Evolutionary conservation across 2,329 filamentous ascomycete species (phyloP).

Genomic region (Fusarium dlaminii): DNA sequence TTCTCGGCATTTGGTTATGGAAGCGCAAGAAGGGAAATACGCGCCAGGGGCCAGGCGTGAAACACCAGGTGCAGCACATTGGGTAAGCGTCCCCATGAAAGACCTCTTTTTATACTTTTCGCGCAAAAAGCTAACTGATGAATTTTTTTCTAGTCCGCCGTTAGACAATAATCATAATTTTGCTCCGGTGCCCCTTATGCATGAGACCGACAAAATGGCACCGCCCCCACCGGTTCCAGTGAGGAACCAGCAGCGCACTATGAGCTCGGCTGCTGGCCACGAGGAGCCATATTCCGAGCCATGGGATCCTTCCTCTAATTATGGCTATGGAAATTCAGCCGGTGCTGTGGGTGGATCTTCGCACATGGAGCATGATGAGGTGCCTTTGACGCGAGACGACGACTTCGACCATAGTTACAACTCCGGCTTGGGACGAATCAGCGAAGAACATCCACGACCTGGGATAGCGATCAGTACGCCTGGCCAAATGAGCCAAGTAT

Average conservation of each 20-base stretch:
- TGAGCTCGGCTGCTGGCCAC: conserved; percentile 24
- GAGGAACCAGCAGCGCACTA: conserved; percentile 24
- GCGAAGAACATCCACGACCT: conserved; percentile 45
- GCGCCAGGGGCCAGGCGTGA: conserved; percentile 54
- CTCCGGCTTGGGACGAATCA: conserved; percentile 51
- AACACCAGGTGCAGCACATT: conserved; percentile 52
- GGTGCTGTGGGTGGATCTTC: conserved; percentile 37
- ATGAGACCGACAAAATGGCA: conserved; percentile 39
- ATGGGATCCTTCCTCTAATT: conserved; percentile 25
- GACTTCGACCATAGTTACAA: conserved; percentile 57
- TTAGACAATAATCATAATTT: conserved; percentile 39
- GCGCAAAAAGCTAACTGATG: conserved; percentile 27
- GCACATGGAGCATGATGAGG: conserved; percentile 47
- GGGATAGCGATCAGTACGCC: conserved; percentile 31
- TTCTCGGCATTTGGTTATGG: conserved; percentile 55
- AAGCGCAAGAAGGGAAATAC: conserved; percentile 55
- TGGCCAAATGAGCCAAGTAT: conserved; percentile 33
- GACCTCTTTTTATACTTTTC: background rate
- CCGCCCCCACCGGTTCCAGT: conserved; percentile 30
- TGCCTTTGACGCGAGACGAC: conserved; percentile 54
- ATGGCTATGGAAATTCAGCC: conserved; percentile 23
- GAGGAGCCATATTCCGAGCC: conserved; percentile 32
- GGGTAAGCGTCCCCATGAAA: conserved; percentile 46
- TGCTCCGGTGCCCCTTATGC: conserved; percentile 43
- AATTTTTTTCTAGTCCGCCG: conserved; percentile 41